A percentile compares a stretch with the other conserved stretches of the same genome.
These are phyloP conservation scores for Plasmodium yoelii DNA, from an alignment of 169 alveolate genomes.

Conservation along the genomic window DNA sequence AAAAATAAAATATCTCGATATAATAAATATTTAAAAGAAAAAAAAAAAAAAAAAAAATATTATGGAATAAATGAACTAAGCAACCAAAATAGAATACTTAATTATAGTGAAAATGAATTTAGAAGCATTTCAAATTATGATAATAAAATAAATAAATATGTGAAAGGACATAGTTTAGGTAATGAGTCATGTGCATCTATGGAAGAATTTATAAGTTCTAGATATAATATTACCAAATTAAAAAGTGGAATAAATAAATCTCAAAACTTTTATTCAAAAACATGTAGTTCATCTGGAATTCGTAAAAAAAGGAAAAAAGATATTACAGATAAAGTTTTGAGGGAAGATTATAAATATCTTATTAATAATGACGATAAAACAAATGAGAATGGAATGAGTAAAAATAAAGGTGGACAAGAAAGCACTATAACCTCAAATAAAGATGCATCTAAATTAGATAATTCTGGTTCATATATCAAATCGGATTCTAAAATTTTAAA, in stretches of 20 bases:
- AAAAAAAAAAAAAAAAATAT: neutral
- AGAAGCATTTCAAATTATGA: neutral
- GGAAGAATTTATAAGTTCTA: constrained; percentile 42
- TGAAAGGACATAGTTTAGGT: neutral
- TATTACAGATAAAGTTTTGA: constrained; percentile 2
- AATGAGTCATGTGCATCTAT: constrained; percentile 11
- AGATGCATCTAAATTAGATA: constrained; percentile 8
- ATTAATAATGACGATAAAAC: constrained; percentile 30
- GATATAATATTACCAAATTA: constrained; percentile 24
- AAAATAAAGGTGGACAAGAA: neutral
- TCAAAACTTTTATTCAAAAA: constrained; percentile 5
- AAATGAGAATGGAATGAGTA: constrained; percentile 43
- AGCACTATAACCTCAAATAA: constrained; percentile 28
- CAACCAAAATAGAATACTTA: neutral
- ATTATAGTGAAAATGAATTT: neutral
- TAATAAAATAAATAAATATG: neutral
- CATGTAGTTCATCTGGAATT: constrained; percentile 16
- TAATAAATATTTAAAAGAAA: neutral
- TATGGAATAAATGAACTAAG: too few species aligned
- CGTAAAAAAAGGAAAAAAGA: constrained; percentile 5
- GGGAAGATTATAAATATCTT: constrained; percentile 13
- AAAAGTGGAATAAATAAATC: constrained; percentile 3
- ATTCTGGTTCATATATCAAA: neutral
- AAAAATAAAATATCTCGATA: neutral
- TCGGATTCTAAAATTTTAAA: neutral